Evolutionary conservation across 805 yeast species (phyloP), one percentile per base, ranked within the genome.

Genomic region (Ogataea glucozyma): DNA sequence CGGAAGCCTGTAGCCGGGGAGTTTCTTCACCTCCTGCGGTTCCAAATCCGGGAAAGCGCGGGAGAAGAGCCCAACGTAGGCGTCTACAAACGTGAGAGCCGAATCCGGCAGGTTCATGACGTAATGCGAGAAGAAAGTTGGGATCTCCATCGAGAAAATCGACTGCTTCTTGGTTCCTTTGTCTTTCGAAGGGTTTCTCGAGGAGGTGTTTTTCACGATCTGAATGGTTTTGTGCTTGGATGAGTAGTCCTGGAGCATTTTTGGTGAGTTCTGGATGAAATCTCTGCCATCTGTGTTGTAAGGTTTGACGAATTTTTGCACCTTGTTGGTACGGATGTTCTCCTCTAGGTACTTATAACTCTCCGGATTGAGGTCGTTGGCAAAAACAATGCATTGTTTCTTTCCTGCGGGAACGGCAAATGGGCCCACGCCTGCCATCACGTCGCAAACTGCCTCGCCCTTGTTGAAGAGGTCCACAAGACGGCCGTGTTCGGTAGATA

Each of bases 361-460:
- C 46, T 84, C 86, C 0, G 97, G 98, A 58, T 93, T 93, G 61
- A 93, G 71, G 62, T 93, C 99, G 61, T 90, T 93, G 9, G 97
- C 97, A 53, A 93, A 71, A 0, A 88, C 95, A 40, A 90, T 61
- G 9, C 82, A 85, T 12, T 76, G 76, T 48, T 84, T 87, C 62
- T 85, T 88, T 11, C 90, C 98, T 0, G 97, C 96, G 0, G 99
- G 99, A 1, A 93, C 79, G 1, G 95, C 91, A 69, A 95, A 93
- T 4, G 99, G 99, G 0, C 99, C 99, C 2, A 93, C 98, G 35
- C 99, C 99, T 1, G 97, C 98, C 79, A 95, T 87, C 0, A 89
- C 97, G 68, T 93, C 99, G 56, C 88, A 88, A 0, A 95, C 85
- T 6, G 88, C 85, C 46, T 84, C 85, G 8, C 85, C 84, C 31